Percentiles rank a stretch among this genome's conserved stretches.
Conservation (phyloP, 805 yeast species). For the Grigorovia jiainica region DNA sequence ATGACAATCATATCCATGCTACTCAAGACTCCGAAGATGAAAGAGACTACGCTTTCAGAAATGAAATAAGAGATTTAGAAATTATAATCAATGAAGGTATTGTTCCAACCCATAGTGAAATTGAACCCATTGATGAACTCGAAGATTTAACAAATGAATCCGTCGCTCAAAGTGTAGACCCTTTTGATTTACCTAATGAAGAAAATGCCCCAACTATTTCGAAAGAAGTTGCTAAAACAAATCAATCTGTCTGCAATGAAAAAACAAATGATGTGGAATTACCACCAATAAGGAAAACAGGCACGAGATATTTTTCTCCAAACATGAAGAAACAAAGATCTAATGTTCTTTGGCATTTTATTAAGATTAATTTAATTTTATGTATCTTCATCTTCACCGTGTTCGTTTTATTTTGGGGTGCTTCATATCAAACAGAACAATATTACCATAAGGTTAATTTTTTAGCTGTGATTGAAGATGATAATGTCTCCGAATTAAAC, state of each 20-base stretch:
- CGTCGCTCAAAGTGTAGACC: not conserved
- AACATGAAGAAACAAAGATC: constrained; percentile 6
- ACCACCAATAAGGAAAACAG: constrained; percentile 22
- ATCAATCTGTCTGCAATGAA: no score
- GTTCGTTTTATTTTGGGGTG: constrained; percentile 30
- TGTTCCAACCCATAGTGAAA: not conserved
- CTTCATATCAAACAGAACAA: constrained; percentile 22
- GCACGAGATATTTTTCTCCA: constrained; percentile 6
- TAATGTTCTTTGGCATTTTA: constrained; percentile 4
- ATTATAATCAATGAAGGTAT: not conserved
- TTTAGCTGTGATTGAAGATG: constrained; percentile 5
- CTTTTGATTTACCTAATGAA: no score
- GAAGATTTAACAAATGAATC: not conserved
- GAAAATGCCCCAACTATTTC: no score
- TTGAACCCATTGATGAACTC: not conserved
- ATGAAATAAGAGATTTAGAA: no score
- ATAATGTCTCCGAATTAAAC: not conserved
- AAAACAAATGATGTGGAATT: no score
- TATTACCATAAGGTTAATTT: constrained; percentile 6
- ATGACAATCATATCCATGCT: no score
- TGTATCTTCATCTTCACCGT: constrained; percentile 15
- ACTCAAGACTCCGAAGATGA: no score
- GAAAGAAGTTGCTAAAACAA: no score
- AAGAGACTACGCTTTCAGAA: no score
- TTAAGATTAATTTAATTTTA: constrained; percentile 10